Conservation (phyloP, 306 rosid genomes). For the Lablab purpureus region DNA sequence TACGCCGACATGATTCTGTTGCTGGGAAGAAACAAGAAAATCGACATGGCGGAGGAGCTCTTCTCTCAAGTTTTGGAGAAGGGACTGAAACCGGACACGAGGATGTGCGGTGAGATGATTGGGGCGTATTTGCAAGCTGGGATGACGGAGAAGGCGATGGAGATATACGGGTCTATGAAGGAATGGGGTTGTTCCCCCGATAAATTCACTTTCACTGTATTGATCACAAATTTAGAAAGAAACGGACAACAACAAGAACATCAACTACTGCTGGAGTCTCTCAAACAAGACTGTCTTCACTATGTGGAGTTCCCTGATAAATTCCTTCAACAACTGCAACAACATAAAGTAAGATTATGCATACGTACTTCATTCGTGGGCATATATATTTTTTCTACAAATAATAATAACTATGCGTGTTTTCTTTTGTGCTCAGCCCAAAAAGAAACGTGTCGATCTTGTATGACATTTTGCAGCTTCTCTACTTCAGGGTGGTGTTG, state of each 20-base stretch:
- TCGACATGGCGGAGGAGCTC: constrained; percentile 66
- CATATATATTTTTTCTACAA: not conserved
- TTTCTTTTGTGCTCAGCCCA: constrained; percentile 24
- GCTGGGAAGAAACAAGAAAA: constrained; percentile 66
- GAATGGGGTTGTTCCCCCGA: constrained; percentile 63
- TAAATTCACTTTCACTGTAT: constrained; percentile 66
- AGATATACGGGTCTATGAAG: constrained; percentile 64
- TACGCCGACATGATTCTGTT: constrained; percentile 71
- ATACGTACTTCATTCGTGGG: not conserved
- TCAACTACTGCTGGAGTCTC: constrained; percentile 44
- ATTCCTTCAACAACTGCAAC: constrained; percentile 52
- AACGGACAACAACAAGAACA: constrained; percentile 48
- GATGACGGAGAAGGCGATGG: constrained; percentile 66
- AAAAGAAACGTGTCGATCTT: not conserved
- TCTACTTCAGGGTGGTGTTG: not conserved
- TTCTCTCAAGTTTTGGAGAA: constrained; percentile 50
- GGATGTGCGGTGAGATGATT: constrained; percentile 75
- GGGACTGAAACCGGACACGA: constrained; percentile 66
- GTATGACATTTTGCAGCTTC: not conserved
- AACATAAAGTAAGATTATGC: constrained; percentile 46
- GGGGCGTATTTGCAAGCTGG: constrained; percentile 69
- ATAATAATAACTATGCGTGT: not conserved
- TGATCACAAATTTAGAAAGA: constrained; percentile 62
- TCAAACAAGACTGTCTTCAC: constrained; percentile 65
- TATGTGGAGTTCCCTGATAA: constrained; percentile 56